phyloP scores from a whole-genome alignment of 345 rosid species.

The Conringia planisiliqua region DNA sequence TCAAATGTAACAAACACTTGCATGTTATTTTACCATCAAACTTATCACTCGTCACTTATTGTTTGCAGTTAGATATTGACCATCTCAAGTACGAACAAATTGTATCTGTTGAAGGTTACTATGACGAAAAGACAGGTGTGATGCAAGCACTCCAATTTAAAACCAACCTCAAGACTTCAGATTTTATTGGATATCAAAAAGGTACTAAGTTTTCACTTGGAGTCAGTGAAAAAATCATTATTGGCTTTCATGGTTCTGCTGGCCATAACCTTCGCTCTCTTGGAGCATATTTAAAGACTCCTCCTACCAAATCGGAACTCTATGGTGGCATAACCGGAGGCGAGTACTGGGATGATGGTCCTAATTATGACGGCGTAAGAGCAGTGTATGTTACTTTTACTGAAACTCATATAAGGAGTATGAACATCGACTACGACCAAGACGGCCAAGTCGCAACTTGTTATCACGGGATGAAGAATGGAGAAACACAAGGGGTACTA shows the following conservation, averaged over 20 bases:
- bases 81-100: background rate
- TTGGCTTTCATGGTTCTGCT: slow-evolving; percentile 18
- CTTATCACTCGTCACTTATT: too few species aligned
- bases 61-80: slow-evolving; percentile 15
- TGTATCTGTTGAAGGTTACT: slow-evolving; percentile 9
- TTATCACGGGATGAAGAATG: slow-evolving; percentile 18
- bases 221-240: background rate
- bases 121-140: background rate
- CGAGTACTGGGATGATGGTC: slow-evolving; percentile 16
- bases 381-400: slow-evolving; percentile 16
- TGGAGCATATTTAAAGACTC: slow-evolving; percentile 9
- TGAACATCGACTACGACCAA: slow-evolving; percentile 18
- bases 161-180: background rate
- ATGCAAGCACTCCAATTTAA: slow-evolving; percentile 19
- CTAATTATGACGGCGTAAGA: slow-evolving; percentile 7
- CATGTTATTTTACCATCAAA: too few species aligned
- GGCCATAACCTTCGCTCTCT: background rate
- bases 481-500: slow-evolving; percentile 28
- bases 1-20: too few species aligned
- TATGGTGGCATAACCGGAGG: slow-evolving; percentile 9
- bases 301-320: slow-evolving; percentile 15
- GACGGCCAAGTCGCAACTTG: background rate
- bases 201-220: slow-evolving; percentile 16
- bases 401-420: slow-evolving; percentile 20
- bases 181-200: slow-evolving; percentile 22